phyloP scores from a whole-genome alignment of 2,329 filamentous ascomycete species.

The Penicillium crustosum region DNA sequence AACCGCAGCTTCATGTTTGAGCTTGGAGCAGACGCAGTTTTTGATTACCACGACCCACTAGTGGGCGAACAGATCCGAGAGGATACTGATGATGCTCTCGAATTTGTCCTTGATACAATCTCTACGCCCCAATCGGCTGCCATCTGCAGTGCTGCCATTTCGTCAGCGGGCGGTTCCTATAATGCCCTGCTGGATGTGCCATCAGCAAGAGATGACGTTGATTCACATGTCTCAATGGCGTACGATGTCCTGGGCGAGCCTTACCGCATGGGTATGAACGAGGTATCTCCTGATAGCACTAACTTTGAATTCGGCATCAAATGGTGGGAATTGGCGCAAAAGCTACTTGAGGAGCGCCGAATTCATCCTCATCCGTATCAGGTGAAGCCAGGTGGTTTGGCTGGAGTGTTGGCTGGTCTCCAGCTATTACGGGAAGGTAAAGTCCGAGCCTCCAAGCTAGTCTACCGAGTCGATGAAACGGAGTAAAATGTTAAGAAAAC shows the following conservation, averaged over 20 bases:
- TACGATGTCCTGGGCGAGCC: slow-evolving; percentile 23
- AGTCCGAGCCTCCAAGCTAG: slow-evolving; percentile 24
- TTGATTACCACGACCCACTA: slow-evolving; percentile 34
- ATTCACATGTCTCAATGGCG: slow-evolving; percentile 22
- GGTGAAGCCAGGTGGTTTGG: slow-evolving; percentile 19
- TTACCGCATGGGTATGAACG: slow-evolving; percentile 16
- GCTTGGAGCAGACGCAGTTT: slow-evolving; percentile 35
- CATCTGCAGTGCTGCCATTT: slow-evolving; percentile 23
- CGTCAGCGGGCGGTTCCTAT: slow-evolving; percentile 20
- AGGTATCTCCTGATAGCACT: slow-evolving; percentile 5
- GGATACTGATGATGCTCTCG: slow-evolving; percentile 20
- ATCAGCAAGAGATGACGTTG: slow-evolving; percentile 20
- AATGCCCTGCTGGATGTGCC: slow-evolving; percentile 19
- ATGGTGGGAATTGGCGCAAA: slow-evolving; percentile 16
- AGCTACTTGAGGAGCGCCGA: slow-evolving; percentile 15
- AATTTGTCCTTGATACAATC: slow-evolving; percentile 24
- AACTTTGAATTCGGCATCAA: slow-evolving; percentile 18
- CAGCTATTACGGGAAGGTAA: slow-evolving; percentile 22
- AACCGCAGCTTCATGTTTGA: slow-evolving; percentile 21
- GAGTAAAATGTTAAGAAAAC: neutral
- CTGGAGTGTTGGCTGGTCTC: slow-evolving; percentile 18
- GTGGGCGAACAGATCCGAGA: slow-evolving; percentile 31
- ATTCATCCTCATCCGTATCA: slow-evolving; percentile 21
- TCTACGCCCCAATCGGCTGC: slow-evolving; percentile 20
- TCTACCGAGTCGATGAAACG: slow-evolving; percentile 18